Base-by-base conservation (phyloP, 305 asterid genomes). In the Coffea humblotiana region DNA sequence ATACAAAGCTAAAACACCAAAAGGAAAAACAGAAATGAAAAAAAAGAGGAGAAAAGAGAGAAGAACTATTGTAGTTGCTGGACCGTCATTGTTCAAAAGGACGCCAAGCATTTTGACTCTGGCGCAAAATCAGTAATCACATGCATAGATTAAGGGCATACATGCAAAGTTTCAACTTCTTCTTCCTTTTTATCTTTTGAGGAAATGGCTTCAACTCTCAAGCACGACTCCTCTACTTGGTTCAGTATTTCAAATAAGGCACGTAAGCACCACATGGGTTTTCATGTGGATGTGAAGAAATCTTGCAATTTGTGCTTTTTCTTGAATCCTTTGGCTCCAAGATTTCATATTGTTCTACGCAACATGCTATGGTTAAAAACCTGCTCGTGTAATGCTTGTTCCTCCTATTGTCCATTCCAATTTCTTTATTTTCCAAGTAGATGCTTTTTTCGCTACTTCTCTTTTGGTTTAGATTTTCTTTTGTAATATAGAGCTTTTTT, bases 241-340 rank as follows among this genome's bases (percentile, higher is more conserved):
- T 47, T 72, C 2, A n/a, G 47, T 32, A 60, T 76, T 76, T 11
- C 13, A 76, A 45, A 1, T 14, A 45, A 15, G 52, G 15, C 76
- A 72, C 45, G 45, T 40, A 37, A 23, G 21, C 37, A 14, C 77
- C 77, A 54, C 29, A 52, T 40, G 32, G 35, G 7, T 40, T 56
- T 54, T n/a, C 81, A 78, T 70, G 70, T 78, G 81, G 15, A 52
- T 27, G 66, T 68, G 35, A 21, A 77, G 32, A 69, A n/a, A 69
- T 56, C 60, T 69, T 63, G 18, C 19, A 2, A 63, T 63, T 64
- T 76, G 54, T 49, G 70, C 67, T 2, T 78, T 43, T 78, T 18
- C 67, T 12, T 37, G 16, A 25, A 23, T 40, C 37, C n/a, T 60
- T 21, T 23, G 8, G 19, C 12, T 40, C 2, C 8, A 45, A 37